Evolutionary conservation across 2,329 filamentous ascomycete species (phyloP).

Genomic region (Penicillium oxalicum): DNA sequence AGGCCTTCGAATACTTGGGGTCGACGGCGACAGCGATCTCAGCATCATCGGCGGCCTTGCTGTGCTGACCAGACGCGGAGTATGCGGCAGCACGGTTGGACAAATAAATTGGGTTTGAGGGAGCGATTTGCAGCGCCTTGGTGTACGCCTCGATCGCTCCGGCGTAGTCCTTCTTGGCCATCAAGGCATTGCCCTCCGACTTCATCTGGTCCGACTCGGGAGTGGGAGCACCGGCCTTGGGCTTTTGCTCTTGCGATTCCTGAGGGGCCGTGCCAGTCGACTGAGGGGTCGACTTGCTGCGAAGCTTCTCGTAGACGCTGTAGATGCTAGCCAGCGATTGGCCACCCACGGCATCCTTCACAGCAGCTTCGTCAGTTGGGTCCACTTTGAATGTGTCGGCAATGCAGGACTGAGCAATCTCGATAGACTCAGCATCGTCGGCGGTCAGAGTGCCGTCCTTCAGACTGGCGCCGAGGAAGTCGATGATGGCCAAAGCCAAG

Average conservation of each 20-base stretch:
- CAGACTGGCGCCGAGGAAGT: conserved; percentile 80
- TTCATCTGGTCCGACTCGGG: conserved; percentile 84
- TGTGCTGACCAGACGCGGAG: conserved; percentile 77
- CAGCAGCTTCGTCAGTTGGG: conserved; percentile 64
- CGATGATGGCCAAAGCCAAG: conserved; percentile 92
- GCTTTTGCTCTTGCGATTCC: conserved; percentile 35
- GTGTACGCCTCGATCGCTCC: conserved; percentile 81
- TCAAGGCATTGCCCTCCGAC: conserved; percentile 84
- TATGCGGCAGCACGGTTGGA: conserved; percentile 95
- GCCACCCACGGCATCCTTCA: conserved; percentile 70
- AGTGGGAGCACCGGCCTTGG: conserved; percentile 35
- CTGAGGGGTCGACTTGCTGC: conserved; percentile 53
- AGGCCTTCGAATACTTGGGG: conserved; percentile 93
- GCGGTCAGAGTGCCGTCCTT: conserved; percentile 80
- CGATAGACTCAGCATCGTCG: conserved; percentile 89
- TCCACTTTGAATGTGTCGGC: conserved; percentile 93
- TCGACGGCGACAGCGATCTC: conserved; percentile 85
- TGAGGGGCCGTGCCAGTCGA: conserved; percentile 40
- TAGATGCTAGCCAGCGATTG: conserved; percentile 90
- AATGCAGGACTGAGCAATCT: conserved; percentile 92
- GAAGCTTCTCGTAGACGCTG: conserved; percentile 92
- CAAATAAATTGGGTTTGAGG: conserved; percentile 89
- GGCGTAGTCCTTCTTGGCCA: conserved; percentile 87
- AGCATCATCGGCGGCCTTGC: conserved; percentile 76
- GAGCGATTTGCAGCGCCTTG: conserved; percentile 72